phyloP scores from a whole-genome alignment of 306 rosid genomes.

The Cicer yamashitae region DNA sequence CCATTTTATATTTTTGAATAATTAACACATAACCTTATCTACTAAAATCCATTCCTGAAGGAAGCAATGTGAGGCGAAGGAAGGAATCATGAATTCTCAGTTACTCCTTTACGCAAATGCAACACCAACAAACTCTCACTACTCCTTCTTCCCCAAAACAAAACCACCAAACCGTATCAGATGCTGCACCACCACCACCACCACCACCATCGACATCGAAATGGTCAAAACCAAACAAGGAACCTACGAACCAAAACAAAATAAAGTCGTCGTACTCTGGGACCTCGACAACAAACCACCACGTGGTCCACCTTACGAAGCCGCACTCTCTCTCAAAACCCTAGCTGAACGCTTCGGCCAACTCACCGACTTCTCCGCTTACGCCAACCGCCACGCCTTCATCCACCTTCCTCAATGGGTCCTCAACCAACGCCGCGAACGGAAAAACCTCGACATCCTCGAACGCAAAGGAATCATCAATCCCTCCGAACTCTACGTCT shows the following conservation, averaged over 20 bases:
- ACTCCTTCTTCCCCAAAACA: neutral
- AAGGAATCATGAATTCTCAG: neutral
- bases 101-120: neutral
- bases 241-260: conserved; percentile 59
- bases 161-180: neutral
- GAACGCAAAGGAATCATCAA: conserved; percentile 66
- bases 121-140: neutral
- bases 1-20: too few species aligned
- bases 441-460: conserved; percentile 60
- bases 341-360: conserved; percentile 73
- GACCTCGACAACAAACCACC: conserved; percentile 98
- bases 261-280: conserved; percentile 80
- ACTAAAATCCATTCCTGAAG: neutral
- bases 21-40: neutral
- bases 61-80: conserved; percentile 1
- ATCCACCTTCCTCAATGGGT: conserved; percentile 87
- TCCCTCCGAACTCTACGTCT: conserved; percentile 65
- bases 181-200: conserved; percentile 23
- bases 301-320: conserved; percentile 81
- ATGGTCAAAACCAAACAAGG: conserved; percentile 80
- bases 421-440: conserved; percentile 67
- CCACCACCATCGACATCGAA: conserved; percentile 64
- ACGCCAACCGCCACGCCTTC: conserved; percentile 94
- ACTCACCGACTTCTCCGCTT: conserved; percentile 77
- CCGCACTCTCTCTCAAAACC: conserved; percentile 68